Evolutionary conservation across 169 alveolate genomes (phyloP), one percentile per base, ranked within the genome.

Genomic region (Amoebophrya sp.): DNA sequence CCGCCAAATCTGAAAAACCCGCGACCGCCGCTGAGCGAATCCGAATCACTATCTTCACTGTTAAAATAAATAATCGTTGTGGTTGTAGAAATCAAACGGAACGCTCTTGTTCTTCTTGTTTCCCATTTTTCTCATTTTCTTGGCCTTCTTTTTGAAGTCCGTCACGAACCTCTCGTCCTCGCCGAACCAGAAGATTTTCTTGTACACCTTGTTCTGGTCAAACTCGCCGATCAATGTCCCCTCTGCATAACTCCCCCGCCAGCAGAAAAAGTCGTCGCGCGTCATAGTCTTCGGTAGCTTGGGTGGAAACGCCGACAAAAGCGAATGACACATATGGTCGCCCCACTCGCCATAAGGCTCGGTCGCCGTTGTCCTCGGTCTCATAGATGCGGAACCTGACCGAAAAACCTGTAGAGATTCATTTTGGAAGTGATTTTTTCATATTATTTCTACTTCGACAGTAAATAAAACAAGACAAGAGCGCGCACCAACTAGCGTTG

Each of bases 311-410:
- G 83, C n/a, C 36, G 83, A 65, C 83, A 65, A 36, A 6, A 65
- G 18, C 38, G 83, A 6, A 26, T 65, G 83, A 12, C 6, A 6
- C 65, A 47, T 12, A 47, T 47, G 6, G 65, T 47, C 65, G 65
- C 65, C 65, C 65, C 65, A 47, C 12, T 65, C 83, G 83, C 83
- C 83, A 36, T 12, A 65, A 10, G 83, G 83, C 3, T n/a, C n/a
- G n/a, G n/a, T 65, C 83, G 83, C n/a, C 83, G 83, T 65, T 65
- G 83, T 65, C 83, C 18, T 65, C 83, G 36, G 83, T 65, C 83
- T 65, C 83, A 36, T 65, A 65, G 33, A 65, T 65, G 83, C 83
- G 83, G 12, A 65, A 65, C 83, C n/a, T 65, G 3, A 65, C n/a
- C 83, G 83, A 6, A 29, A 65, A 18, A 65, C 83, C 83, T 6